phyloP scores from a whole-genome alignment of 2,329 filamentous ascomycete genomes.

The Phialophora macrospora region DNA sequence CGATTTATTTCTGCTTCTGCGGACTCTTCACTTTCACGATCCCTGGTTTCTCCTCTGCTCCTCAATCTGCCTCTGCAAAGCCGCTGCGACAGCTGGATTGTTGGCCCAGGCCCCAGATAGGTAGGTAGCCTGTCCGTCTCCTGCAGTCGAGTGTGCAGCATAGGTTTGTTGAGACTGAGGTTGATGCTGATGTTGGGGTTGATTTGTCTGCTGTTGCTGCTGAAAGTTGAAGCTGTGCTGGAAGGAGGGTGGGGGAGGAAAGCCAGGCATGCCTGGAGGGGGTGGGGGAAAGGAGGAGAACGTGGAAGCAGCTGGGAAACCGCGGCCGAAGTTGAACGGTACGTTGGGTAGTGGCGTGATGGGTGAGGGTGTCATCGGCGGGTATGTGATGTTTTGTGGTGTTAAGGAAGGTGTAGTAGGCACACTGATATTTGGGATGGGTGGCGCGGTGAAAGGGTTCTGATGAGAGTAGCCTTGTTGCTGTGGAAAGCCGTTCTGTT shows the following conservation, averaged over 20 bases:
- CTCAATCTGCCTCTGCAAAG: constrained; percentile 34
- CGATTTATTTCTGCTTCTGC: background rate
- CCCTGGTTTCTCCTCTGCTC: constrained; percentile 31
- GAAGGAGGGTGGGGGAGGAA: constrained; percentile 9
- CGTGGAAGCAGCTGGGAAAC: constrained; percentile 14
- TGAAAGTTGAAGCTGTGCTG: constrained; percentile 36
- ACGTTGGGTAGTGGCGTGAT: constrained; percentile 37
- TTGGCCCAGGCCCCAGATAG: constrained; percentile 25
- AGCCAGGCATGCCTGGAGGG: constrained; percentile 11
- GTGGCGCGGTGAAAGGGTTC: constrained; percentile 14
- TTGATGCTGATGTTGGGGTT: constrained; percentile 17
- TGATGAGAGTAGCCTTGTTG: constrained; percentile 9
- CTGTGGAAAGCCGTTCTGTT: constrained; percentile 16
- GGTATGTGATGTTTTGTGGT: constrained; percentile 29
- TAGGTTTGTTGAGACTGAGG: background rate
- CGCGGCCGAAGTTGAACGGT: constrained; percentile 30
- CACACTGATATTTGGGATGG: constrained; percentile 29
- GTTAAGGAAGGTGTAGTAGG: constrained; percentile 33
- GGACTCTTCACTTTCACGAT: background rate
- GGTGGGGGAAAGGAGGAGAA: constrained; percentile 23
- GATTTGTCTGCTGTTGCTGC: constrained; percentile 39
- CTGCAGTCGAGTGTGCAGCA: background rate
- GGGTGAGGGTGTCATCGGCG: constrained; percentile 36
- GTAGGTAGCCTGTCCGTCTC: constrained; percentile 6
- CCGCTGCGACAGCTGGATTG: constrained; percentile 35